Percentiles rank a stretch among this genome's conserved stretches.
phyloP scores from a whole-genome alignment of 2,329 filamentous ascomycete genomes.

The Colletotrichum kahawae region DNA sequence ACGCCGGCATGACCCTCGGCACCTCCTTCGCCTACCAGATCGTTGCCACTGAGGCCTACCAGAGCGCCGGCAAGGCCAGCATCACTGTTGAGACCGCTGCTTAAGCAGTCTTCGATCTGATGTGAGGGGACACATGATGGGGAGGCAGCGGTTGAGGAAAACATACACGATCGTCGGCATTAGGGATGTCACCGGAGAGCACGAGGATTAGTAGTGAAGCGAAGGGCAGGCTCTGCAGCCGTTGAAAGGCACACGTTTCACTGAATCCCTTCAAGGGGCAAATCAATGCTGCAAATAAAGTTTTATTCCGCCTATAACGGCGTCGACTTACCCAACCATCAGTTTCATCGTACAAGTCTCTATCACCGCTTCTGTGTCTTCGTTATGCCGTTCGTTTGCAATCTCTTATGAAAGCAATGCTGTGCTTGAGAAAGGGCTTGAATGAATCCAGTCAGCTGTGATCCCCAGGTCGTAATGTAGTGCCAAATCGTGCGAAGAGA shows the following conservation, averaged over 20 bases:
- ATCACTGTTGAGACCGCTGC: constrained; percentile 45
- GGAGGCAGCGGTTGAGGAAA: background rate
- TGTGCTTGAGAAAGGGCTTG: background rate
- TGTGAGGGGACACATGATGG: background rate
- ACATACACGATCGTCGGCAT: background rate
- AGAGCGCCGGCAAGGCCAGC: constrained; percentile 50
- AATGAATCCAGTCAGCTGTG: background rate
- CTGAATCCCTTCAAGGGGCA: background rate
- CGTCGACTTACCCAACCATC: background rate
- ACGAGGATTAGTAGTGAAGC: background rate
- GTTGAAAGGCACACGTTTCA: background rate
- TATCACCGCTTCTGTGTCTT: background rate
- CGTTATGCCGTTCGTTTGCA: background rate
- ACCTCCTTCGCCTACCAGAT: constrained; percentile 56
- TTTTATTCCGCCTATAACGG: background rate
- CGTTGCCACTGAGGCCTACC: constrained; percentile 59
- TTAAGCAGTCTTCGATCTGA: background rate
- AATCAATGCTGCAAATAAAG: background rate
- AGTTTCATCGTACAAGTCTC: background rate
- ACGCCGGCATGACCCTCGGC: constrained; percentile 52
- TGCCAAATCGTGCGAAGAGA: background rate
- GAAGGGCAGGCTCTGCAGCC: background rate
- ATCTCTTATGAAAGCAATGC: background rate
- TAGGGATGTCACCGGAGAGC: background rate
- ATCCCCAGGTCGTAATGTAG: background rate